Conservation (phyloP, 805 yeast genomes). For the Yamadazyma philogaea region DNA sequence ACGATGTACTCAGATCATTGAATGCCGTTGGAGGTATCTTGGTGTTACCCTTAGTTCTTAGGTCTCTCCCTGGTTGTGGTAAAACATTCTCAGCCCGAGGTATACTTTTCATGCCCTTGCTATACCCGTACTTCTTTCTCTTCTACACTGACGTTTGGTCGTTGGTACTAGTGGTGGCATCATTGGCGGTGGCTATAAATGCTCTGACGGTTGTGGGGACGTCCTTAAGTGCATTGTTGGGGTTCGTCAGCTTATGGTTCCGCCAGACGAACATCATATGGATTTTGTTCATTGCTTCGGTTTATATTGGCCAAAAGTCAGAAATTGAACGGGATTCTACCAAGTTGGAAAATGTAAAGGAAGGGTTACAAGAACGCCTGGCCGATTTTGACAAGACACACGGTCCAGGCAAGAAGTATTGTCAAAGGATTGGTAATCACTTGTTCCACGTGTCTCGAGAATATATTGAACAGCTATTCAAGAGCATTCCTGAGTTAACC, state of each 20-base stretch:
- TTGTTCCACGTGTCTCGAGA: conserved; percentile 20
- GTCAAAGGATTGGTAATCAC: not conserved
- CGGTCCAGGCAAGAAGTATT: not conserved
- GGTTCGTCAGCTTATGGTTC: conserved; percentile 64
- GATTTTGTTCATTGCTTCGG: conserved; percentile 60
- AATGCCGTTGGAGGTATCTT: conserved; percentile 67
- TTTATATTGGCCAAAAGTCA: conserved; percentile 47
- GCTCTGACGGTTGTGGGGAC: conserved; percentile 11
- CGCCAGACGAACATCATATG: conserved; percentile 93
- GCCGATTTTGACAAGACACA: not conserved
- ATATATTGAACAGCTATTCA: conserved; percentile 22
- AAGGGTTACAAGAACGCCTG: not conserved
- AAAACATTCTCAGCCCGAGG: conserved; percentile 26
- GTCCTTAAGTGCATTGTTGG: conserved; percentile 49
- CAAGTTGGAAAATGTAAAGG: not conserved
- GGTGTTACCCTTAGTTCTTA: conserved; percentile 47
- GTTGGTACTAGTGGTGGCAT: conserved; percentile 58
- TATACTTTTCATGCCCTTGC: conserved; percentile 57
- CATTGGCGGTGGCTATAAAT: conserved; percentile 28
- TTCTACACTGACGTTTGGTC: conserved; percentile 97
- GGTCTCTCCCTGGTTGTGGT: conserved; percentile 10
- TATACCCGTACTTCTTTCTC: conserved; percentile 68
- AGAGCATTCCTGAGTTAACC: conserved; percentile 23
- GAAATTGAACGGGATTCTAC: conserved; percentile 13
- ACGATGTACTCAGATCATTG: conserved; percentile 34